Percentiles rank a stretch among this genome's conserved stretches.
phyloP scores from a whole-genome alignment of 305 asterid genomes.

The Plantago coronopus region DNA sequence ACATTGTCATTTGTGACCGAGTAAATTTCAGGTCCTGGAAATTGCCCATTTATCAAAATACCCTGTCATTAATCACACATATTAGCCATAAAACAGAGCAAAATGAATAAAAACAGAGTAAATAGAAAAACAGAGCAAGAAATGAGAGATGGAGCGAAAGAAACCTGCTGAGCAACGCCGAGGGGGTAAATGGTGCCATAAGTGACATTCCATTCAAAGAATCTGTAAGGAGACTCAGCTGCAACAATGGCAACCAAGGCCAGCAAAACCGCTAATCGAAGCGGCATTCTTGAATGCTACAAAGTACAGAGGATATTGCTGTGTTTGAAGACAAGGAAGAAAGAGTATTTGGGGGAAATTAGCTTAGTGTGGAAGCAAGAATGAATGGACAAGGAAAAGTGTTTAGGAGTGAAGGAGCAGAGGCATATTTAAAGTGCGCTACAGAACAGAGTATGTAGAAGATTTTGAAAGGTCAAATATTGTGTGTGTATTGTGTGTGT shows the following conservation, averaged over 20 bases:
- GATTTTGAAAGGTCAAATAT: too few relatives aligned
- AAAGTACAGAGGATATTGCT: too few relatives aligned
- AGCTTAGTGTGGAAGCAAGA: not conserved
- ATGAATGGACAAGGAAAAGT: not conserved
- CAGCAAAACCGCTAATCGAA: conserved; percentile 29
- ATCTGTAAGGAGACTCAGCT: conserved; percentile 76
- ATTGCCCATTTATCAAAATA: conserved; percentile 81
- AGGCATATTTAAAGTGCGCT: conserved; percentile 11
- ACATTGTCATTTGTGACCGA: conserved; percentile 76
- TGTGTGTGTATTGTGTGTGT: too few relatives aligned
- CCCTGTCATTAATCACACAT: conserved; percentile 42
- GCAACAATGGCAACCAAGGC: conserved; percentile 28
- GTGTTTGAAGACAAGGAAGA: not conserved
- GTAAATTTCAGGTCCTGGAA: conserved; percentile 81
- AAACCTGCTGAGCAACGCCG: conserved; percentile 70
- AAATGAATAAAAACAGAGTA: too few relatives aligned
- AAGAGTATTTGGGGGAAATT: not conserved
- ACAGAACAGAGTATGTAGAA: not conserved
- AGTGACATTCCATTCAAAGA: conserved; percentile 77
- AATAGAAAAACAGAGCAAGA: not conserved
- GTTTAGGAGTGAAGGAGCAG: not conserved
- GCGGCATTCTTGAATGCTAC: too few relatives aligned
- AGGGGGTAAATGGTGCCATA: conserved; percentile 83
- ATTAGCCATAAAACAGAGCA: not conserved
- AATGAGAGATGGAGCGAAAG: not conserved